phyloP scores from a whole-genome alignment of 2,329 filamentous ascomycete species.

The Paraconiothyrium sp. region DNA sequence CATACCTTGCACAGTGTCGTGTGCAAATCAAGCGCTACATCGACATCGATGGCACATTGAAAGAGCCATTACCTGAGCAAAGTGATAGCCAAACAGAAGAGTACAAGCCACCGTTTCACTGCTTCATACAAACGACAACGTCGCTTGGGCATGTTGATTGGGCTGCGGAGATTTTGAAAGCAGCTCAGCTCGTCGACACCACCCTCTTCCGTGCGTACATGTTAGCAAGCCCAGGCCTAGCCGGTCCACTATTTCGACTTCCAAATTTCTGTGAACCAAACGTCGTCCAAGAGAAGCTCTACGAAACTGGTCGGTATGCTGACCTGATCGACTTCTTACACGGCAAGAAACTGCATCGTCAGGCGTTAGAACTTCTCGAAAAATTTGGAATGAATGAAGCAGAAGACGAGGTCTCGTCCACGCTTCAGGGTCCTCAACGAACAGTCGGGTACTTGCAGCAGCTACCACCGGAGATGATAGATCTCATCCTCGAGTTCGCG shows the following conservation, averaged over 20 bases:
- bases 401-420: conserved; percentile 57
- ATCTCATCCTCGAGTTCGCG: conserved; percentile 89
- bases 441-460: conserved; percentile 92
- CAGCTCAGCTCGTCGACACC: conserved; percentile 88
- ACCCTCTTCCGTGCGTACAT: conserved; percentile 95
- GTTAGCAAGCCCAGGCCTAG: conserved; percentile 85
- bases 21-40: conserved; percentile 69
- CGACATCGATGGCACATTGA: conserved; percentile 66
- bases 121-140: conserved; percentile 49
- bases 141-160: conserved; percentile 61
- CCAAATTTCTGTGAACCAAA: conserved; percentile 97
- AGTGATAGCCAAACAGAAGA: conserved; percentile 50
- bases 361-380: conserved; percentile 82
- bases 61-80: conserved; percentile 63
- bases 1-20: conserved; percentile 88
- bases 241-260: conserved; percentile 90
- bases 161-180: conserved; percentile 75
- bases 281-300: conserved; percentile 91
- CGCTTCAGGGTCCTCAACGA: conserved; percentile 80
- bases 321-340: conserved; percentile 98
- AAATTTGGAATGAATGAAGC: conserved; percentile 74
- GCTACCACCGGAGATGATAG: conserved; percentile 85
- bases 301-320: conserved; percentile 87
- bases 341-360: conserved; percentile 90
- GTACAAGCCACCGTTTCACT: conserved; percentile 54